These are phyloP conservation scores for Chenopodium album DNA, from an alignment of 148 eudicot species.

Conservation along the genomic window DNA sequence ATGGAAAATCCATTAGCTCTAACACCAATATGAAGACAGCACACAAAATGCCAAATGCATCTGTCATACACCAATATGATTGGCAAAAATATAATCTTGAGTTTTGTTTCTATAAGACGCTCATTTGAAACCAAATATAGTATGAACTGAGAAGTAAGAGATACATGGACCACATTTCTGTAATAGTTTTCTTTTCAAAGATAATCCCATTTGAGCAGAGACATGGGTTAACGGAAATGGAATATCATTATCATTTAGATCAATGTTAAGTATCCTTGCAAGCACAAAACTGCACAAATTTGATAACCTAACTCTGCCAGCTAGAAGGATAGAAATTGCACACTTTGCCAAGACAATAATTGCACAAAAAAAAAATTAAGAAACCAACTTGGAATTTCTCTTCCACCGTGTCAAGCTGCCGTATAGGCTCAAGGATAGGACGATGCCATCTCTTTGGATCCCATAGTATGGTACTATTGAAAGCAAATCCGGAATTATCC, in stretches of 20 bases:
- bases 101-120: background rate
- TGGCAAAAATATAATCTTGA: no score
- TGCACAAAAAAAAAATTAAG: background rate
- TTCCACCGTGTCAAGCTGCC: conserved; percentile 53
- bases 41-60: background rate
- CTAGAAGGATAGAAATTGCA: background rate
- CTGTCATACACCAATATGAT: no score
- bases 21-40: background rate
- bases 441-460: conserved; percentile 76
- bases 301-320: background rate
- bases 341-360: background rate
- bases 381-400: conserved; percentile 48
- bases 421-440: conserved; percentile 51
- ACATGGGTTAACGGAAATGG: background rate
- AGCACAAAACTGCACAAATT: background rate
- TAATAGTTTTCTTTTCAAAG: background rate
- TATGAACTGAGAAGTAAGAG: background rate
- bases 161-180: background rate
- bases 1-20: background rate
- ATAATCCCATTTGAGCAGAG: background rate
- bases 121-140: background rate
- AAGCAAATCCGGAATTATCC: conserved; percentile 74
- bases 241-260: background rate
- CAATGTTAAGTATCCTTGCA: background rate
- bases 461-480: conserved; percentile 89